These are phyloP conservation scores for Gamarada debralockiae DNA, from an alignment of 495 filamentous ascomycete species.

Conservation along the genomic window DNA sequence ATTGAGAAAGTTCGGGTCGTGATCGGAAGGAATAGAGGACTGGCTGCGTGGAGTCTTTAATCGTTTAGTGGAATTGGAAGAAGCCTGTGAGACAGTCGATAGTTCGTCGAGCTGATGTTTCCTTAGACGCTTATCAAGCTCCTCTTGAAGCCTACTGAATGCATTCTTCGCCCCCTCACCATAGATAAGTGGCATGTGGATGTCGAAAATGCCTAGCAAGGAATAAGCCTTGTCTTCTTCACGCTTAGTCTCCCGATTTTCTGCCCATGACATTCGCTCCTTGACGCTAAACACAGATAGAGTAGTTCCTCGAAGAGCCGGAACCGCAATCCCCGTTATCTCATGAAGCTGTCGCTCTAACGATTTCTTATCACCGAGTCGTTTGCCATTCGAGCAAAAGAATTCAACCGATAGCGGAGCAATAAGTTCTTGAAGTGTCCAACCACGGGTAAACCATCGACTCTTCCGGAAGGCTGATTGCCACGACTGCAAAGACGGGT, in stretches of 20 bases:
- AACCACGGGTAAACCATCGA: too few relatives aligned
- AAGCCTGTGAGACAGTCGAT: constrained; percentile 14
- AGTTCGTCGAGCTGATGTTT: constrained; percentile 7
- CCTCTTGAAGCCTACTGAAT: not conserved
- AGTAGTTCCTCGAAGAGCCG: too few relatives aligned
- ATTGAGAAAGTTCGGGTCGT: constrained; percentile 9
- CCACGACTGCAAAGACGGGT: constrained; percentile 2
- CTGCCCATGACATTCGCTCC: too few relatives aligned
- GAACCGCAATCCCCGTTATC: too few relatives aligned
- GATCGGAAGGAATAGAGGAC: constrained; percentile 14
- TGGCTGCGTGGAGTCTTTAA: constrained; percentile 14
- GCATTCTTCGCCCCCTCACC: not conserved
- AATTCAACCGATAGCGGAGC: too few relatives aligned
- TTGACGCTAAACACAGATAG: too few relatives aligned
- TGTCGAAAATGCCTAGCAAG: too few relatives aligned
- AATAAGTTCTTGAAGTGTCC: too few relatives aligned
- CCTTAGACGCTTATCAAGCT: not conserved
- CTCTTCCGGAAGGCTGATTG: not conserved
- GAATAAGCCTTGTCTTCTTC: too few relatives aligned
- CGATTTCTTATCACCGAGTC: constrained; percentile 8
- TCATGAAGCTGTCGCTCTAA: not conserved
- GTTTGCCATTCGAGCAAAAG: not conserved
- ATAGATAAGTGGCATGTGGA: too few relatives aligned
- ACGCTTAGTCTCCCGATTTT: too few relatives aligned
- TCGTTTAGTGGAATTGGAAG: constrained; percentile 15